phyloP scores from a whole-genome alignment of 805 yeast species.

The Kodamaea leandrae region DNA sequence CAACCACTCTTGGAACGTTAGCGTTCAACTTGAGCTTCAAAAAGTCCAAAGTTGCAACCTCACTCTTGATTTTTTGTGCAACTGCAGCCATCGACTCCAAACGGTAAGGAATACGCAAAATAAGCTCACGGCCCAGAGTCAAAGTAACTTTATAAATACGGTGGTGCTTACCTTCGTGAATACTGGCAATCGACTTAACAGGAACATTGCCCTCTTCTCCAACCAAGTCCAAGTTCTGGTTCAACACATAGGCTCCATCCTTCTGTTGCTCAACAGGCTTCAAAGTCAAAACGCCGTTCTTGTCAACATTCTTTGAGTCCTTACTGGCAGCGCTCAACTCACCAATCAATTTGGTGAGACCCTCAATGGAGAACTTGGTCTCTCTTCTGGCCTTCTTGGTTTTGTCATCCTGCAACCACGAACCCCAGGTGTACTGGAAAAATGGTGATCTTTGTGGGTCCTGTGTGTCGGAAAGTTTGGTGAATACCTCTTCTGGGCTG shows the following conservation, averaged over 20 bases:
- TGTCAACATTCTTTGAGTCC: slow-evolving; percentile 23
- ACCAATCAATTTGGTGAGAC: slow-evolving; percentile 55
- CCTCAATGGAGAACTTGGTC: slow-evolving; percentile 80
- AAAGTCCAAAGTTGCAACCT: slow-evolving; percentile 93
- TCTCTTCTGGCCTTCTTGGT: slow-evolving; percentile 71
- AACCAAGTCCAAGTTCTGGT: slow-evolving; percentile 45
- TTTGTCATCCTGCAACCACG: slow-evolving; percentile 83
- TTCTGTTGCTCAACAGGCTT: slow-evolving; percentile 32
- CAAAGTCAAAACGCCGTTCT: slow-evolving; percentile 21
- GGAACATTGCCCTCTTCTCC: slow-evolving; percentile 35
- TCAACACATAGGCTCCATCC: slow-evolving; percentile 43
- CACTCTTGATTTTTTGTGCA: slow-evolving; percentile 72
- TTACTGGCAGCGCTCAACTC: slow-evolving; percentile 40
- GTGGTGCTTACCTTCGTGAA: slow-evolving; percentile 94
- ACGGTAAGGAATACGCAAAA: slow-evolving; percentile 84
- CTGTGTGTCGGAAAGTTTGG: slow-evolving; percentile 55
- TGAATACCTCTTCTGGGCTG: slow-evolving; percentile 42
- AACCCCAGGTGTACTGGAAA: slow-evolving; percentile 91
- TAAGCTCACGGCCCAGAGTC: slow-evolving; percentile 57
- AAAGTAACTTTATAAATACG: slow-evolving; percentile 75
- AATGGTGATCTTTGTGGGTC: slow-evolving; percentile 71
- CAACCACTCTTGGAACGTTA: slow-evolving; percentile 69
- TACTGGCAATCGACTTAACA: slow-evolving; percentile 71
- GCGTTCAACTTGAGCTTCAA: slow-evolving; percentile 59
- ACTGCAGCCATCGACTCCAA: slow-evolving; percentile 64